Percentiles rank a stretch among this genome's conserved stretches.
These are phyloP conservation scores for Ophiostoma pallidulum DNA, from an alignment of 2,329 filamentous ascomycete species.

Conservation along the genomic window DNA sequence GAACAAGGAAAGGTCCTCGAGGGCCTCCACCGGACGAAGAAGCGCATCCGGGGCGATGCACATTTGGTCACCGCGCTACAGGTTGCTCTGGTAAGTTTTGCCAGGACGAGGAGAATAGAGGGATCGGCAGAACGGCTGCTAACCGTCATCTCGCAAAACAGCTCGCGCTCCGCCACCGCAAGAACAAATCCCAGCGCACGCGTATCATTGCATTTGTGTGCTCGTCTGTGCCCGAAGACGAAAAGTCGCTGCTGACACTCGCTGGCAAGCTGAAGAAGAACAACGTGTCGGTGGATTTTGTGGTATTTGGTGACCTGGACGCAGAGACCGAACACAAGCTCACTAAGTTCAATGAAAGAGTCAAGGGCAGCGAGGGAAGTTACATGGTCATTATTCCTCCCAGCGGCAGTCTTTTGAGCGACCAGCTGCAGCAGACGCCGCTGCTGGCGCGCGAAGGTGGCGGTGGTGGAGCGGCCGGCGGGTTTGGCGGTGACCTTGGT, in stretches of 20 bases:
- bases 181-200: conserved; percentile 94
- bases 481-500: conserved; percentile 46
- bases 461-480: conserved; percentile 43
- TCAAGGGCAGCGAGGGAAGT: conserved; percentile 86
- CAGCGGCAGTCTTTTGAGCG: conserved; percentile 83
- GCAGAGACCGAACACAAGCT: conserved; percentile 87
- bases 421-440: conserved; percentile 79
- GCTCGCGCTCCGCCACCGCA: conserved; percentile 94
- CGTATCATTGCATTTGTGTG: conserved; percentile 96
- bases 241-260: conserved; percentile 78
- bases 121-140: not conserved
- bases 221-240: conserved; percentile 80
- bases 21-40: conserved; percentile 77
- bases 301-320: conserved; percentile 88
- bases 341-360: conserved; percentile 82
- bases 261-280: conserved; percentile 99
- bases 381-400: conserved; percentile 85
- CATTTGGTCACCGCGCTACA: conserved; percentile 92
- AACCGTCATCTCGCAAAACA: conserved; percentile 30
- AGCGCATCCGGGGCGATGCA: conserved; percentile 81
- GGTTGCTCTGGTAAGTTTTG: conserved; percentile 62
- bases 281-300: conserved; percentile 86
- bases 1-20: conserved; percentile 94
- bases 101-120: not conserved
- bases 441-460: conserved; percentile 79